A percentile compares a stretch with the other conserved stretches of the same genome.
phyloP scores from a whole-genome alignment of 2,329 filamentous ascomycete genomes.

The Thermothelomyces thermophilus region DNA sequence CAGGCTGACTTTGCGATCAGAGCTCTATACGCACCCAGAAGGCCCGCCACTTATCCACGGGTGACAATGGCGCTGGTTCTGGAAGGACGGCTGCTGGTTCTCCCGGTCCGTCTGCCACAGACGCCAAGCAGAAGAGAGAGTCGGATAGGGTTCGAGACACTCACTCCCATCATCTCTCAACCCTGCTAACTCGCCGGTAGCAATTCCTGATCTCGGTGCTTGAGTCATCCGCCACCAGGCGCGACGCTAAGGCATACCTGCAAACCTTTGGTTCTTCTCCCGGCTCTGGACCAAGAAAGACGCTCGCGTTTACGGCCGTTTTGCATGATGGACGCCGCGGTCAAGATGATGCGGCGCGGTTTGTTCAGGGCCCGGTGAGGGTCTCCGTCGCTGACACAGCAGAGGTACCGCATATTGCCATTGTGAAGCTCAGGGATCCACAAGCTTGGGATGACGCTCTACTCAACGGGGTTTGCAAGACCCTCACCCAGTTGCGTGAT shows the following conservation, averaged over 20 bases:
- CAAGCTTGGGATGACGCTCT: slow-evolving; percentile 63
- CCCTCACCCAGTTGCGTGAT: slow-evolving; percentile 72
- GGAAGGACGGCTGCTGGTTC: slow-evolving; percentile 3
- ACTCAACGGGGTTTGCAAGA: slow-evolving; percentile 70
- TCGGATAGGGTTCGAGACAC: slow-evolving; percentile 39
- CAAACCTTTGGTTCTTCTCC: slow-evolving; percentile 63
- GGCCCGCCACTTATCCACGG: slow-evolving; percentile 13
- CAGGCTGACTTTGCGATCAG: slow-evolving; percentile 9
- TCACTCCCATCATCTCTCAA: background rate
- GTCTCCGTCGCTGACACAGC: slow-evolving; percentile 28
- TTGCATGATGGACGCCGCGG: slow-evolving; percentile 26
- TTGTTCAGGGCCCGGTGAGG: slow-evolving; percentile 30
- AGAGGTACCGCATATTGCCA: slow-evolving; percentile 61
- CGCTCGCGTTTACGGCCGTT: slow-evolving; percentile 27
- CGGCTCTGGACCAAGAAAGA: slow-evolving; percentile 28
- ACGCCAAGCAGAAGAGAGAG: slow-evolving; percentile 41
- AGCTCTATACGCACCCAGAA: slow-evolving; percentile 14
- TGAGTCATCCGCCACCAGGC: slow-evolving; percentile 81
- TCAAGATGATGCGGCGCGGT: slow-evolving; percentile 30
- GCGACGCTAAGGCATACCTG: slow-evolving; percentile 87
- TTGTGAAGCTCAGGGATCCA: slow-evolving; percentile 76
- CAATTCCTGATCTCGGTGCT: slow-evolving; percentile 83
- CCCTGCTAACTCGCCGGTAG: slow-evolving; percentile 30
- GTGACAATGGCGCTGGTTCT: slow-evolving; percentile 11
- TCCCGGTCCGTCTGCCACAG: slow-evolving; percentile 33